Evolutionary conservation across 1,284 basidiomycete species (phyloP).

Genomic region (Rhodotorula sp.): DNA sequence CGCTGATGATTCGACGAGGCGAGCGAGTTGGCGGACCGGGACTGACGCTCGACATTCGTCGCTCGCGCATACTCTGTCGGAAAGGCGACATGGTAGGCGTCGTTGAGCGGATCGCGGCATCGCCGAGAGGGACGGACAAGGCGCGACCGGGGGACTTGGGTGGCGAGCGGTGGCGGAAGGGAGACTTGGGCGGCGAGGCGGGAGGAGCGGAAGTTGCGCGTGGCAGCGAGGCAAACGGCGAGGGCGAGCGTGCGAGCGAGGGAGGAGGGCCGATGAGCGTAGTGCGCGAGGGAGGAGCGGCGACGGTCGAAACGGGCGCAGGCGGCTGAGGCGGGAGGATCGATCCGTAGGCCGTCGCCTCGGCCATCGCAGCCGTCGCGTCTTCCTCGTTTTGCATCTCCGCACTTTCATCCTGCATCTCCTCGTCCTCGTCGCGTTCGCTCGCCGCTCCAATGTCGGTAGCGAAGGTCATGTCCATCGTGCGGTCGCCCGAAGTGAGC

Average conservation of each 20-base stretch:
- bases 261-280: neutral
- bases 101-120: too few species aligned
- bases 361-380: constrained; percentile 7
- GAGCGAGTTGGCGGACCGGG: neutral
- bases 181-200: constrained; percentile 10
- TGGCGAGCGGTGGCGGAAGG: constrained; percentile 1
- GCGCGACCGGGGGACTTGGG: constrained; percentile 4
- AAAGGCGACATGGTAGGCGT: constrained; percentile 15
- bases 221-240: neutral
- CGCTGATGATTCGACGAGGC: neutral
- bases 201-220: constrained; percentile 6
- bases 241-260: neutral
- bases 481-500: constrained; percentile 16
- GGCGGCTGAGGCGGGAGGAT: constrained; percentile 8
- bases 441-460: neutral
- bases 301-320: neutral
- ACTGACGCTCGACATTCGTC: neutral
- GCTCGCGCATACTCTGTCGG: neutral
- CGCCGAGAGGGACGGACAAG: neutral
- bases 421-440: neutral
- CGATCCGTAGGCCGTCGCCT: constrained; percentile 22
- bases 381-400: neutral
- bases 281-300: neutral
- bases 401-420: neutral
- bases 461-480: constrained; percentile 18